These are phyloP conservation scores for Fusarium sp. DNA, from an alignment of 2,329 filamentous ascomycete species.

Conservation along the genomic window DNA sequence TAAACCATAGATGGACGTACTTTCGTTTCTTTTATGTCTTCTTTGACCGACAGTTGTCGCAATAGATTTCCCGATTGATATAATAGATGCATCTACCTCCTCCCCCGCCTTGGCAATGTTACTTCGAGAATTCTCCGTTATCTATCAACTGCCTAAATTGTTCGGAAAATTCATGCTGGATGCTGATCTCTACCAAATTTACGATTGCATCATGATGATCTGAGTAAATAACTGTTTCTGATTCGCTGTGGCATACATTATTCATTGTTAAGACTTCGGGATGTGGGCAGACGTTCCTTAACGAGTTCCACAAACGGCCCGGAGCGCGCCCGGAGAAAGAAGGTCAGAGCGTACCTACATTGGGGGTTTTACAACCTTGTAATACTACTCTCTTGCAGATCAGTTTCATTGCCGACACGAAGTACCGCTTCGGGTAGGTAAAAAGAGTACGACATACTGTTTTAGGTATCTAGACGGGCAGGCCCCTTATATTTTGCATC, in stretches of 20 bases:
- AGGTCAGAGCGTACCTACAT: neutral
- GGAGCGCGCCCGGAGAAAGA: neutral
- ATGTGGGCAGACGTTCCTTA: neutral
- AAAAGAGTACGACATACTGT: neutral
- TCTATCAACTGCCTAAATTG: neutral
- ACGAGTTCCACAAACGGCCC: neutral
- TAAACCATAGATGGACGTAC: rapidly evolving
- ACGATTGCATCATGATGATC: neutral
- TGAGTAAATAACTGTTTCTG: neutral
- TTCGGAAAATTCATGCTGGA: neutral
- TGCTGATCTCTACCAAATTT: neutral
- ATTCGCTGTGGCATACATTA: neutral
- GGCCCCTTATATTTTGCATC: neutral
- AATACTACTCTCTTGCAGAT: neutral
- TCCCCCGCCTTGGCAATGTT: slow-evolving; percentile 15
- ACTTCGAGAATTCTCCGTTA: neutral
- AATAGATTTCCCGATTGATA: neutral
- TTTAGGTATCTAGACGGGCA: neutral
- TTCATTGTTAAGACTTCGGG: neutral
- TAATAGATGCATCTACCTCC: neutral
- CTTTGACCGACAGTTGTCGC: neutral
- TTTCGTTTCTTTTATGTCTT: neutral
- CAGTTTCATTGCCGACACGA: neutral
- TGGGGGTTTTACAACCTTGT: neutral
- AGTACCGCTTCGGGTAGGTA: neutral